Evolutionary conservation across 208 protist species (phyloP), one percentile per base, ranked within the genome.

Genomic region (Endotrypanum monterogeii): DNA sequence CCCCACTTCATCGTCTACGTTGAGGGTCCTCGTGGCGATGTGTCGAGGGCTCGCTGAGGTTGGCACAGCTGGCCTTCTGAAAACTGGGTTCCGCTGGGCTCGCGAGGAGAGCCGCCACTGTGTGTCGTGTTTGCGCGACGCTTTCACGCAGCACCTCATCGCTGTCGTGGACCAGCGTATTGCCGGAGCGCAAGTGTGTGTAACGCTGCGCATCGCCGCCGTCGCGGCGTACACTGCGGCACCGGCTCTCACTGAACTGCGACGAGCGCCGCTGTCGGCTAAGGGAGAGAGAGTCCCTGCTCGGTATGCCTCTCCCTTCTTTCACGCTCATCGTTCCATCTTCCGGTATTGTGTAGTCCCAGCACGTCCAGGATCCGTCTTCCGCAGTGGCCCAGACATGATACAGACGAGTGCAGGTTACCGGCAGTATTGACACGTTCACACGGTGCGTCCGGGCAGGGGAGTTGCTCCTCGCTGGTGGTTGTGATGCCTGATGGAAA

Each of bases 291-390:
- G 65, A 54, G 61, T 69, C 52, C 50, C 61, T 62, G 55, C 66
- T 60, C 18, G 62, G 48, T 48, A 67, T 71, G 52, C 18, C 28
- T 46, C 55, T 58, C 57, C 58, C 37, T n/a, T 78, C 52, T 14
- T 75, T 37, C 30, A 35, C 44, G 56, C 23, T 37, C 30, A 61
- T 58, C 37, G 55, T 48, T 3, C 44, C 74, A 67, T 73, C 61
- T 54, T 85, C 71, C 4, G 79, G 76, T 56, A 69, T 67, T n/a
- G 80, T 54, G 58, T 75, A 82, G 67, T 74, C 76, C 82, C 82
- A 89, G 79, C 79, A 87, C 79, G 85, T 82, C 81, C 79, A 87
- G 61, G 72, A 70, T 20, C 85, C 85, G 58, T 89, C 79, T 32
- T 73, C 70, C 48, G 51, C 78, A 11, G 79, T 83, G 14, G 76